phyloP scores from a whole-genome alignment of 2,329 filamentous ascomycete species.

The Apiospora rasikravindrae region DNA sequence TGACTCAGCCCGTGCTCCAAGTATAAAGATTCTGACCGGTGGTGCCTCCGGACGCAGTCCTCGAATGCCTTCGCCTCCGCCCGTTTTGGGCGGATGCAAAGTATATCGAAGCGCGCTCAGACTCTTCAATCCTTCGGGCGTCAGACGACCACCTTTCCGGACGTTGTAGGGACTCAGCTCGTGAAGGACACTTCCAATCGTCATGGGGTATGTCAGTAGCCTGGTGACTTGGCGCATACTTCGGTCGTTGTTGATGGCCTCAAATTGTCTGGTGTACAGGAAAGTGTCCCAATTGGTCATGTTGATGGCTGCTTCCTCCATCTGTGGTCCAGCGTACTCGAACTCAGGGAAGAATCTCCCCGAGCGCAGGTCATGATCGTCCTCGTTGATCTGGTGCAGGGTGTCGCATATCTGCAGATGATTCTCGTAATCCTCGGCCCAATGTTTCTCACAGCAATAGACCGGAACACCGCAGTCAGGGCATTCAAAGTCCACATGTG shows the following conservation, averaged over 20 bases:
- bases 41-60: constrained; percentile 84
- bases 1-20: constrained; percentile 96
- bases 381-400: constrained; percentile 91
- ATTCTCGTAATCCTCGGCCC: constrained; percentile 92
- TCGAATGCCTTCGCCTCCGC: constrained; percentile 75
- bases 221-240: constrained; percentile 92
- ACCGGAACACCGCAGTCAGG: constrained; percentile 94
- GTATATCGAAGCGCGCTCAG: constrained; percentile 92
- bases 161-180: constrained; percentile 93
- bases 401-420: constrained; percentile 94
- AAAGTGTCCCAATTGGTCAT: constrained; percentile 99
- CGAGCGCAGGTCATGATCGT: constrained; percentile 92
- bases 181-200: constrained; percentile 88
- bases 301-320: constrained; percentile 92
- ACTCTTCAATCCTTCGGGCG: constrained; percentile 88
- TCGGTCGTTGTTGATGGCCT: constrained; percentile 88
- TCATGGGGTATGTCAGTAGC: constrained; percentile 91
- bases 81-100: constrained; percentile 83
- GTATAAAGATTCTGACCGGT: constrained; percentile 87
- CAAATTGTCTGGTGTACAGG: constrained; percentile 88
- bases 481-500: constrained; percentile 89
- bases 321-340: constrained; percentile 84
- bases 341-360: constrained; percentile 94
- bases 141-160: constrained; percentile 75
- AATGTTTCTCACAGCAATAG: constrained; percentile 93